Conservation (phyloP, 441 rosid species). For the Corymbia citriodora region DNA sequence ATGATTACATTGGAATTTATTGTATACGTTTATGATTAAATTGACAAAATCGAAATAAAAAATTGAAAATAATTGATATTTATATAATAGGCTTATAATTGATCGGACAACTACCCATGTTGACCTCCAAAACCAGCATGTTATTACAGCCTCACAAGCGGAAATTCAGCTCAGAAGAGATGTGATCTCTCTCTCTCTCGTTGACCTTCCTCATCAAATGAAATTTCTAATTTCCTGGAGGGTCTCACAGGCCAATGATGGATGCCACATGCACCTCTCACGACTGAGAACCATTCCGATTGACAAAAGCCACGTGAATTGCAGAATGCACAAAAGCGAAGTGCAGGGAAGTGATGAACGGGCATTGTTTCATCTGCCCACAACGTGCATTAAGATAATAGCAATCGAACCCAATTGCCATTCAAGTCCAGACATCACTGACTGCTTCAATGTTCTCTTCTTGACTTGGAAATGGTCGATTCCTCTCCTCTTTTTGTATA, state of each 20-base stretch:
- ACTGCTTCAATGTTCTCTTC: neutral
- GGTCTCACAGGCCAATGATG: neutral
- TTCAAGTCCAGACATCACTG: neutral
- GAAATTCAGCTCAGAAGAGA: neutral
- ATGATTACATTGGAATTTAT: neutral
- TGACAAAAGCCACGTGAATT: neutral
- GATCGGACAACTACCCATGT: neutral
- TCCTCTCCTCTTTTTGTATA: neutral
- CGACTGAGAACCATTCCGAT: neutral
- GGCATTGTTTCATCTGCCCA: neutral
- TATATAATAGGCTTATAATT: neutral
- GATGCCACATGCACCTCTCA: neutral
- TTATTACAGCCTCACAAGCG: neutral
- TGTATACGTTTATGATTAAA: fast-evolving
- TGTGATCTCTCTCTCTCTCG: neutral
- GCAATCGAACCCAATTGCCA: neutral
- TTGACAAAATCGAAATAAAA: neutral
- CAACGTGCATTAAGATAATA: neutral
- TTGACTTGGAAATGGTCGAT: neutral
- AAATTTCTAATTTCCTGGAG: neutral
- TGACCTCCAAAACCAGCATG: neutral
- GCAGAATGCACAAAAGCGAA: neutral
- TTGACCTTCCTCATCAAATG: neutral
- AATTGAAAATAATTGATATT: neutral
- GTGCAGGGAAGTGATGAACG: neutral